Base-by-base conservation (phyloP, 805 yeast species). In the Suhomyces pyralidae region DNA sequence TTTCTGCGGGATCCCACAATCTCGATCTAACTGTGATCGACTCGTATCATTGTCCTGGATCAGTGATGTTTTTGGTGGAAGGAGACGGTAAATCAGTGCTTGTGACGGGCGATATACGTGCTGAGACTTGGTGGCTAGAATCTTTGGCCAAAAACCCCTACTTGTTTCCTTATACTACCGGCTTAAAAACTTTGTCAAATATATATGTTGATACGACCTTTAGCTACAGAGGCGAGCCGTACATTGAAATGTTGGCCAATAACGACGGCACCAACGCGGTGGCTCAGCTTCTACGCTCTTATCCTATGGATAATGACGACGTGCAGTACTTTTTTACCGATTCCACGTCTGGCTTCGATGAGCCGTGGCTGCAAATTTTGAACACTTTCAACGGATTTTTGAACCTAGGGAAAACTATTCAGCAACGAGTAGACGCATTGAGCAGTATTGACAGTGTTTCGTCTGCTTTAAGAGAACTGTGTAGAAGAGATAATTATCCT, bases 31-130 rank as follows among this genome's bases (percentile, higher is more conserved):
- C 82, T 1, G 59, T 78, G 25, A 68, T 83, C 2, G 75, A 75
- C 5, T 75, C 83, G 0, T 74, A 82, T 58, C 88, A 83, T 57
- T 83, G 88, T 59, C 81, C 85, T 10, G 88, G 87, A 3, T 73
- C 85, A 3, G 70, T 74, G 2, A 80, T 83, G 83, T 78, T 80
- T 52, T 69, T 83, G 26, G 52, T 83, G 1, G 79, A 79, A 53
- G 64, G 64, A 14, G 43, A 49, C 1, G 40, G 12, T 52, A 53
- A 46, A 8, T 61, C 81, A 0, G 76, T 82, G 1, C 66, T 83
- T 7, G 68, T 74, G 28, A 82, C 87, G 0, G 88, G 87, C 2
- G 88, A 83, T 58, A 51, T 81, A 3, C 66, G 86, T 25, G 84
- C 84, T 6, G 87, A 83, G 60, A 45, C 55, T 1, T 79, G 83